Evolutionary conservation across 176 grass and related monocot species (phyloP).

Genomic region (Phyllostachys edulis): DNA sequence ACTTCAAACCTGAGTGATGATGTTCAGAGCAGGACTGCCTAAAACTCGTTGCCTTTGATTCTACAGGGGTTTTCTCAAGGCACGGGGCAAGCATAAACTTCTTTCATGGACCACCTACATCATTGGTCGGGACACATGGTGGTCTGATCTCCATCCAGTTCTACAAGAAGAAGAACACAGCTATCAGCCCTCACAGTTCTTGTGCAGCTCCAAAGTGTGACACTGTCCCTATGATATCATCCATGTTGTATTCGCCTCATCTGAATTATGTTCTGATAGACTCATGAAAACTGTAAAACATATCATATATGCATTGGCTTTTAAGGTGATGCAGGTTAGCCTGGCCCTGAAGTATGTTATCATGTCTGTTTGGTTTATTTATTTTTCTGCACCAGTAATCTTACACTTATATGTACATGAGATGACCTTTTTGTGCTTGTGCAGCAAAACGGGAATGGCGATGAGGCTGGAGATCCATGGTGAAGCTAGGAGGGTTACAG

Average conservation of each 20-base stretch:
- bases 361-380: background rate
- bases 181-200: constrained; percentile 26
- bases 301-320: background rate
- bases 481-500: constrained; percentile 18
- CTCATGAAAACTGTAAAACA: background rate
- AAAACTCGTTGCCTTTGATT: background rate
- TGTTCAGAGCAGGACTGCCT: background rate
- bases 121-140: constrained; percentile 13
- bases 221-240: background rate
- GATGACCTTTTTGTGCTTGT: background rate
- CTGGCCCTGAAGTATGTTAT: background rate
- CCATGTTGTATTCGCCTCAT: background rate
- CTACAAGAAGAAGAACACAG: constrained; percentile 39
- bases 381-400: background rate
- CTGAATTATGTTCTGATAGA: constrained; percentile 1
- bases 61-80: constrained; percentile 52
- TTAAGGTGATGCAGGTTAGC: background rate
- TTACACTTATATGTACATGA: background rate
- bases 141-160: constrained; percentile 53
- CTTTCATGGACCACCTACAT: constrained; percentile 43
- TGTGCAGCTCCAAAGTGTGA: constrained; percentile 41
- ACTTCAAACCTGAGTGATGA: background rate
- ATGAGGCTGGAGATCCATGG: constrained; percentile 31
- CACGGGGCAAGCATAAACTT: constrained; percentile 28
- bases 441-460: constrained; percentile 29